A percentile compares a stretch with the other conserved stretches of the same genome.
These are phyloP conservation scores for Sarocladium brachiariae DNA, from an alignment of 2,329 filamentous ascomycete genomes.

Conservation along the genomic window DNA sequence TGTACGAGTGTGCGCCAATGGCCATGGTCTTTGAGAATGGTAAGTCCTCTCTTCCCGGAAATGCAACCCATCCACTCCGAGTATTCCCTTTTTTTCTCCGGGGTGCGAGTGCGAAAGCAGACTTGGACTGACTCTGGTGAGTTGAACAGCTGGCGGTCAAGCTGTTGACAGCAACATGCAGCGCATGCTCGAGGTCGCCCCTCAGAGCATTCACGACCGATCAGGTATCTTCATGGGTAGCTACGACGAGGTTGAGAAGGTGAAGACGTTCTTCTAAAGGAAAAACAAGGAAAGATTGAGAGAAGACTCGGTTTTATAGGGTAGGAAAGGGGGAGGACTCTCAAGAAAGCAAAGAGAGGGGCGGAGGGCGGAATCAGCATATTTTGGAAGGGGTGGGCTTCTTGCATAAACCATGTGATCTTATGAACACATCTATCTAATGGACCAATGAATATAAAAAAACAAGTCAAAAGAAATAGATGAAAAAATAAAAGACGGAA, in stretches of 20 bases:
- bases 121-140: slow-evolving; percentile 6
- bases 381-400: background rate
- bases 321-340: too few relatives aligned
- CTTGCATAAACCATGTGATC: too few relatives aligned
- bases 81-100: too few relatives aligned
- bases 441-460: background rate
- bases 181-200: slow-evolving; percentile 81
- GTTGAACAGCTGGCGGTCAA: slow-evolving; percentile 69
- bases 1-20: slow-evolving; percentile 99
- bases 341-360: too few relatives aligned
- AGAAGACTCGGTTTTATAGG: background rate
- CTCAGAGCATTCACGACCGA: slow-evolving; percentile 89
- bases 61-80: too few relatives aligned
- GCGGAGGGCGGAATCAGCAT: background rate
- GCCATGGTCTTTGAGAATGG: slow-evolving; percentile 98
- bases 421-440: slow-evolving; percentile 1
- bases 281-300: too few relatives aligned
- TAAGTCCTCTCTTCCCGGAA: slow-evolving; percentile 37
- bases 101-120: background rate
- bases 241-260: slow-evolving; percentile 91
- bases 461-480: background rate
- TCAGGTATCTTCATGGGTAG: slow-evolving; percentile 96
- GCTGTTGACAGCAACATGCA: slow-evolving; percentile 88
- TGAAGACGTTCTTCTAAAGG: slow-evolving; percentile 66
- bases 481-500: background rate